These are phyloP conservation scores for Psophocarpus tetragonolobus DNA, from an alignment of 306 rosid species.

Conservation along the genomic window DNA sequence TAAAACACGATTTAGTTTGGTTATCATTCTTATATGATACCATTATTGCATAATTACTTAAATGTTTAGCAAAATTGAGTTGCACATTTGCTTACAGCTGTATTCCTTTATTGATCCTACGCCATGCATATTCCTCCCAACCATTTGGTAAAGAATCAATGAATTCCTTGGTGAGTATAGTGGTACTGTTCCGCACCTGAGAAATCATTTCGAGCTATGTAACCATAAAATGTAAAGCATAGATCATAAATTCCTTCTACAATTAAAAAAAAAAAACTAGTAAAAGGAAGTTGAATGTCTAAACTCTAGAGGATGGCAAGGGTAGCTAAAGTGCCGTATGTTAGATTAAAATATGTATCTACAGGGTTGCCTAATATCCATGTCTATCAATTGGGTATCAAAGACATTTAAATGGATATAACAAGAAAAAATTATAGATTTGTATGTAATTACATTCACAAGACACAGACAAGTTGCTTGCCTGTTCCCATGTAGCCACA, in stretches of 20 bases:
- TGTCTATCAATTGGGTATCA: slow-evolving; percentile 14
- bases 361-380: slow-evolving; percentile 21
- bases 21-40: neutral
- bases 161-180: slow-evolving; percentile 89
- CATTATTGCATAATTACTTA: slow-evolving; percentile 20
- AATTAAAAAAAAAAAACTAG: neutral
- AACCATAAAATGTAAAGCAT: slow-evolving; percentile 50
- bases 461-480: slow-evolving; percentile 33
- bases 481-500: slow-evolving; percentile 98
- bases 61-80: slow-evolving; percentile 17
- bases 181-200: slow-evolving; percentile 97
- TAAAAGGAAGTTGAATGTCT: slow-evolving; percentile 2
- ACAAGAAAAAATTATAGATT: neutral
- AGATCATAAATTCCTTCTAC: slow-evolving; percentile 24
- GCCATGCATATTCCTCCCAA: slow-evolving; percentile 99
- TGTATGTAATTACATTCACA: slow-evolving; percentile 2
- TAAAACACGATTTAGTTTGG: slow-evolving; percentile 9
- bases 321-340: neutral
- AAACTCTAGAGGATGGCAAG: neutral
- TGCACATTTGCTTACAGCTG: slow-evolving; percentile 62
- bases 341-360: neutral
- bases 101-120: slow-evolving; percentile 92
- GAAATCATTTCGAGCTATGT: slow-evolving; percentile 56
- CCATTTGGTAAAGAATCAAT: slow-evolving; percentile 93
- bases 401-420: slow-evolving; percentile 15